phyloP scores from a whole-genome alignment of 179 eudicot species.

The Pouteria campechiana region DNA sequence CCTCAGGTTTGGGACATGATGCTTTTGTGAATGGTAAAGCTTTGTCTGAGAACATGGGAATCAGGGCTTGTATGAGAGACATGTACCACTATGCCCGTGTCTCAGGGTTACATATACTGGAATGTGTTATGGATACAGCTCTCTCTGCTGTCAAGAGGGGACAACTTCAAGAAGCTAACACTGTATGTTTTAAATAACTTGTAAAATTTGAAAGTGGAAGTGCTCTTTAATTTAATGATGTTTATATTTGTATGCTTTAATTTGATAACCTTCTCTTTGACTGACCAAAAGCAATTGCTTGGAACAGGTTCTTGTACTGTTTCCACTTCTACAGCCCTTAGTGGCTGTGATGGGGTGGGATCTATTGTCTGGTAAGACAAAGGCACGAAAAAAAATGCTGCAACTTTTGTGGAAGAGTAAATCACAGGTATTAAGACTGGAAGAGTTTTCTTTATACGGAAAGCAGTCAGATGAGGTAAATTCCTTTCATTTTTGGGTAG shows the following conservation, averaged over 20 bases:
- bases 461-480: conserved; percentile 71
- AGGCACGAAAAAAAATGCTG: conserved; percentile 70
- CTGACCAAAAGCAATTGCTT: conserved; percentile 11
- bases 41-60: conserved; percentile 22
- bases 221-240: too few relatives aligned
- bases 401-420: conserved; percentile 86
- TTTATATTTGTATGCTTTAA: too few relatives aligned
- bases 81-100: conserved; percentile 91
- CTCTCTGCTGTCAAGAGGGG: conserved; percentile 65
- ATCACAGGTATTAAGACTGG: conserved; percentile 61
- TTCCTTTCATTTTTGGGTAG: too few relatives aligned
- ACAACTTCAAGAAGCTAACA: conserved; percentile 72
- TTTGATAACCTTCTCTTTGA: too few relatives aligned
- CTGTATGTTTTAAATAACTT: conserved; percentile 24
- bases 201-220: too few relatives aligned
- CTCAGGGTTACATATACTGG: conserved; percentile 74
- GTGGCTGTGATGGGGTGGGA: conserved; percentile 98
- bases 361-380: conserved; percentile 75
- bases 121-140: conserved; percentile 71
- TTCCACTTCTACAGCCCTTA: conserved; percentile 91
- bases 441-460: conserved; percentile 59
- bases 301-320: conserved; percentile 61
- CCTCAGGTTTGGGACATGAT: conserved; percentile 25
- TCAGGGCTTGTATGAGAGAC: conserved; percentile 60
- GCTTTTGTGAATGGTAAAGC: conserved; percentile 16